Base-by-base conservation (phyloP, 139 green algal species). In the Astrephomene gubernaculifera region DNA sequence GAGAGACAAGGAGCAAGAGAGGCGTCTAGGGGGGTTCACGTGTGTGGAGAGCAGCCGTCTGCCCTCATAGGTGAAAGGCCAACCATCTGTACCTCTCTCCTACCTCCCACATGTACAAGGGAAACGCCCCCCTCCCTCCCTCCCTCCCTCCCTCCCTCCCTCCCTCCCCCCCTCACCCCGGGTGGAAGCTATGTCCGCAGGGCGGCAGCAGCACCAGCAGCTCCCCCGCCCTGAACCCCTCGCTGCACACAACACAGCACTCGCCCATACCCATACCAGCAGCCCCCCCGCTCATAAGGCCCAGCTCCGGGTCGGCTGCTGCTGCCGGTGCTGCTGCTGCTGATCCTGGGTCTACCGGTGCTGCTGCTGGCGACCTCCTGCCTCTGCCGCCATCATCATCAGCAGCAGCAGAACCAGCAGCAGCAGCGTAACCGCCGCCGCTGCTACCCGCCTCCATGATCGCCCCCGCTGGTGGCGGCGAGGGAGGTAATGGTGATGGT, bases 231-330 rank as follows among this genome's bases (percentile, higher is more conserved):
- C 2, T 1, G 44, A 76, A 85, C 44, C 24, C 64, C 64, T 85
- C 79, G 64, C 64, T 76, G 64, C 79, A 85, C 79, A 85, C 79
- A 43, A 68, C 79, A 29, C 79, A 85, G n/a, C n/a, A n/a, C n/a
- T n/a, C n/a, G n/a, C n/a, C n/a, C n/a, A n/a, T n/a, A n/a, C n/a
- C n/a, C n/a, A n/a, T n/a, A n/a, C n/a, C n/a, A n/a, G n/a, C n/a
- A n/a, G n/a, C n/a, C n/a, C n/a, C n/a, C n/a, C n/a, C n/a, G n/a
- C n/a, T n/a, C n/a, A n/a, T n/a, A n/a, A n/a, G n/a, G n/a, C n/a
- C n/a, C n/a, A n/a, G n/a, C n/a, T n/a, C n/a, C n/a, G n/a, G n/a
- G n/a, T n/a, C n/a, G n/a, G n/a, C 65, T 72, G 68, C 68, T 75
- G 68, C 38, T 75, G 68, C 24, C 53, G 68, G 14, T 35, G 22